phyloP scores from a whole-genome alignment of 768 basidiomycete species.

The Calvatia gigantea region DNA sequence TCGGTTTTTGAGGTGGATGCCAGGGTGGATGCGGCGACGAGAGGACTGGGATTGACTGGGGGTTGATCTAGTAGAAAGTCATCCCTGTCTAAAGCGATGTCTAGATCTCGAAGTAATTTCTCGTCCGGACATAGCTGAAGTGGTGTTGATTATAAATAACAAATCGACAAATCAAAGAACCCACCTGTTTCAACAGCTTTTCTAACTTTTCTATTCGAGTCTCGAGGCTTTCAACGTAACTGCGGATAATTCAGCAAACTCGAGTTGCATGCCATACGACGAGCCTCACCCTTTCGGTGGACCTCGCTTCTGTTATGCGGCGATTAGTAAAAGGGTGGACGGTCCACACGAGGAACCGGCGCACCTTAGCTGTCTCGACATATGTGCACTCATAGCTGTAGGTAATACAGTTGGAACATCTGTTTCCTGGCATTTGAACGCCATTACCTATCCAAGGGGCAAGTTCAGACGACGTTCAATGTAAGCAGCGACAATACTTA shows the following conservation, averaged over 20 bases:
- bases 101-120: conserved; percentile 57
- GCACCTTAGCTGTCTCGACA: conserved; percentile 64
- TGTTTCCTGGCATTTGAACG: conserved; percentile 60
- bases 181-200: conserved; percentile 43
- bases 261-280: not conserved
- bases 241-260: conserved; percentile 14
- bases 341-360: conserved; percentile 19
- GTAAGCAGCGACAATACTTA: conserved; percentile 28
- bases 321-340: conserved; percentile 3
- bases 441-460: conserved; percentile 54
- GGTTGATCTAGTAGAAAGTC: conserved; percentile 18
- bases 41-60: conserved; percentile 19
- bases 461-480: not conserved
- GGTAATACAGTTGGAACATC: conserved; percentile 66
- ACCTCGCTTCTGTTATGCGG: conserved; percentile 43
- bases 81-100: conserved; percentile 25
- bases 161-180: conserved; percentile 9
- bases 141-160: not conserved
- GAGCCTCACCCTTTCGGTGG: conserved; percentile 56
- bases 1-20: conserved; percentile 1
- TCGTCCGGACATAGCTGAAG: conserved; percentile 62
- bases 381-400: conserved; percentile 68
- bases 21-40: no score
- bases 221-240: conserved; percentile 63
- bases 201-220: conserved; percentile 60